These are phyloP conservation scores for Cystobasidiopsis lactophilus DNA, from an alignment of 768 basidiomycete genomes.

Conservation along the genomic window DNA sequence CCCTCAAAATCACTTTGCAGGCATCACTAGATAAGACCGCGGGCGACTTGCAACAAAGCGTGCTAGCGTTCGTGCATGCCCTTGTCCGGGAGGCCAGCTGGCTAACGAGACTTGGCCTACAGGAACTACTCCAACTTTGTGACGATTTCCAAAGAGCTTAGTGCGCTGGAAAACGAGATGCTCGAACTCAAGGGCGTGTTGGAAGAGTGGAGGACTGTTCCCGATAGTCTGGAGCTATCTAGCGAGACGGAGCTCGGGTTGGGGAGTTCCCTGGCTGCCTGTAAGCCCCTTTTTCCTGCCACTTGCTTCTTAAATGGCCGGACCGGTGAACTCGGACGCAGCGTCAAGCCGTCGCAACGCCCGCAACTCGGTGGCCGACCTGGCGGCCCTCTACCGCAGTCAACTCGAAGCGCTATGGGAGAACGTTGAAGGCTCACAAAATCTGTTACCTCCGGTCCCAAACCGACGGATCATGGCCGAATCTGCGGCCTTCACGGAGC, in stretches of 20 bases:
- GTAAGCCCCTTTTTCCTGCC: background rate
- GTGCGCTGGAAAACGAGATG: constrained; percentile 89
- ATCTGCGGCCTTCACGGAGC: constrained; percentile 53
- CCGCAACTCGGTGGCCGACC: constrained; percentile 86
- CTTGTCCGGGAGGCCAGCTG: background rate
- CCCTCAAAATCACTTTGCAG: constrained; percentile 55
- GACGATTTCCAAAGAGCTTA: constrained; percentile 87
- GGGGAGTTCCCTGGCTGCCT: background rate
- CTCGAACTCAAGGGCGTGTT: constrained; percentile 83
- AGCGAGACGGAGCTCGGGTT: constrained; percentile 33
- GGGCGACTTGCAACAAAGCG: constrained; percentile 63
- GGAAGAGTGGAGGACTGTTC: constrained; percentile 89
- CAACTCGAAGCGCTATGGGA: constrained; percentile 81
- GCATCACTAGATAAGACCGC: constrained; percentile 49
- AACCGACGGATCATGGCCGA: constrained; percentile 80
- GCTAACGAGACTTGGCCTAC: background rate
- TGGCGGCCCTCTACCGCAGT: constrained; percentile 76
- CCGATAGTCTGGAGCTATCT: constrained; percentile 72
- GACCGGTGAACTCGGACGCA: background rate
- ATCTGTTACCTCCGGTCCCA: constrained; percentile 74
- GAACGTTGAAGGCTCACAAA: constrained; percentile 80
- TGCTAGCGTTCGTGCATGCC: constrained; percentile 45
- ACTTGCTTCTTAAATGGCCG: background rate
- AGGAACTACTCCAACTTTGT: constrained; percentile 89
- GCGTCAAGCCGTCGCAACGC: constrained; percentile 31